These are phyloP conservation scores for Wickerhamomyces rabaulensis DNA, from an alignment of 805 yeast species.

Conservation along the genomic window DNA sequence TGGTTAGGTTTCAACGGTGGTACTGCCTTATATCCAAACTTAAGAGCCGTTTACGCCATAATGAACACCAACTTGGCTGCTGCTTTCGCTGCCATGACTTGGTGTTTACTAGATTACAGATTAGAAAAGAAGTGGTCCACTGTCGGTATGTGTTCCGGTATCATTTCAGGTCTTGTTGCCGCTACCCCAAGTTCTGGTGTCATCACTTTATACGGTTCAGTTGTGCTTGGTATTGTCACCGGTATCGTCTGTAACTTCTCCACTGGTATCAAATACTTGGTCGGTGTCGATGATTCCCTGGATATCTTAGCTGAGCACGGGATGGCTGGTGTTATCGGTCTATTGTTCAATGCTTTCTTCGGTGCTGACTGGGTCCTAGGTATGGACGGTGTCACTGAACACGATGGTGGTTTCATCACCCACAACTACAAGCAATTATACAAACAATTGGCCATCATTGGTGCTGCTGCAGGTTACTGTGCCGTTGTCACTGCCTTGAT, in stretches of 20 bases:
- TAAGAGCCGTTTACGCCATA: conserved; percentile 83
- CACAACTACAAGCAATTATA: conserved; percentile 90
- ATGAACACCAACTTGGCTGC: conserved; percentile 91
- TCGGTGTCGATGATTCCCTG: conserved; percentile 84
- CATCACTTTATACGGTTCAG: conserved; percentile 89
- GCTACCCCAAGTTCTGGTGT: conserved; percentile 94
- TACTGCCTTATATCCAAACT: conserved; percentile 74
- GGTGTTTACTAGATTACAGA: conserved; percentile 88
- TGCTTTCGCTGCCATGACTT: conserved; percentile 70
- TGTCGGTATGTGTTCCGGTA: conserved; percentile 93
- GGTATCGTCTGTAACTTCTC: conserved; percentile 86
- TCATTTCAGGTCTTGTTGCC: conserved; percentile 92
- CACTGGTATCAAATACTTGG: conserved; percentile 77
- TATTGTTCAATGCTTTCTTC: conserved; percentile 83
- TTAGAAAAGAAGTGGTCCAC: conserved; percentile 89
- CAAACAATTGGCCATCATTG: conserved; percentile 79
- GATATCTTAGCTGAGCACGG: conserved; percentile 99
- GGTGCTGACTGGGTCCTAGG: conserved; percentile 87
- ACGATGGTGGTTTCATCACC: conserved; percentile 87
- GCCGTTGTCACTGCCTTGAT: conserved; percentile 72
- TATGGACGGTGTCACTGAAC: conserved; percentile 80
- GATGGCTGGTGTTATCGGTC: conserved; percentile 87
- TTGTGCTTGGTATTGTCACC: conserved; percentile 73
- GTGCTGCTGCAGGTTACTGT: conserved; percentile 71
- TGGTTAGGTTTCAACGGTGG: conserved; percentile 97